Conservation (phyloP, 108 stramenopile species). For the Thalassiosira profunda region DNA sequence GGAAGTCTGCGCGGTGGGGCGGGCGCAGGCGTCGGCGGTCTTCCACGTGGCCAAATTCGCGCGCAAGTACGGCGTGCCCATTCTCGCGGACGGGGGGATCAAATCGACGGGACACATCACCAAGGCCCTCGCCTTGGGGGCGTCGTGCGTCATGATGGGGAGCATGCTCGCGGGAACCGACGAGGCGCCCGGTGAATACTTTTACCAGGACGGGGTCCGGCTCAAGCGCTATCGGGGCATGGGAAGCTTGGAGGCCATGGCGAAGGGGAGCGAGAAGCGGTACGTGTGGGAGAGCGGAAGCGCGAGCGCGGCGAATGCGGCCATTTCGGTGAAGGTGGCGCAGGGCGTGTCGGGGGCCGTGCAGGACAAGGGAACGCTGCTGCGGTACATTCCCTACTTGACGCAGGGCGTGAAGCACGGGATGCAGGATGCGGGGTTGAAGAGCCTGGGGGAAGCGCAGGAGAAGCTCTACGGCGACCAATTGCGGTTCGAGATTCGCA, state of each 20-base stretch:
- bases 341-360: conserved; percentile 99
- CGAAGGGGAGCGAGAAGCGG: conserved; percentile 96
- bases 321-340: conserved; percentile 96
- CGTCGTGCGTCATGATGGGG: conserved; percentile 99
- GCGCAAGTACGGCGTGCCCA: conserved; percentile 94
- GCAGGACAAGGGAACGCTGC: conserved; percentile 98
- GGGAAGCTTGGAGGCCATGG: conserved; percentile 99
- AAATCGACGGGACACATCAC: conserved; percentile 98
- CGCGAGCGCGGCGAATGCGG: too few species aligned
- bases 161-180: conserved; percentile 99
- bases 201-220: conserved; percentile 99
- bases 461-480: conserved; percentile 81
- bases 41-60: conserved; percentile 98
- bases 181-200: conserved; percentile 99
- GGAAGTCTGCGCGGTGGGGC: conserved; percentile 99
- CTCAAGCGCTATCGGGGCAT: conserved; percentile 99
- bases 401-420: conserved; percentile 98
- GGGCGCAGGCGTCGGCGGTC: conserved; percentile 99
- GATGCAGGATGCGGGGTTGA: conserved; percentile 95
- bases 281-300: conserved; percentile 98
- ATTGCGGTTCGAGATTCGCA: conserved; percentile 97
- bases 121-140: conserved; percentile 98
- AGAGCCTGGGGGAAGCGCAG: conserved; percentile 71
- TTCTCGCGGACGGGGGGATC: conserved; percentile 99
- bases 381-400: conserved; percentile 98